Evolutionary conservation across 1,284 basidiomycete genomes (phyloP), one percentile per base, ranked within the genome.

Genomic region (Ganoderma boninense): DNA sequence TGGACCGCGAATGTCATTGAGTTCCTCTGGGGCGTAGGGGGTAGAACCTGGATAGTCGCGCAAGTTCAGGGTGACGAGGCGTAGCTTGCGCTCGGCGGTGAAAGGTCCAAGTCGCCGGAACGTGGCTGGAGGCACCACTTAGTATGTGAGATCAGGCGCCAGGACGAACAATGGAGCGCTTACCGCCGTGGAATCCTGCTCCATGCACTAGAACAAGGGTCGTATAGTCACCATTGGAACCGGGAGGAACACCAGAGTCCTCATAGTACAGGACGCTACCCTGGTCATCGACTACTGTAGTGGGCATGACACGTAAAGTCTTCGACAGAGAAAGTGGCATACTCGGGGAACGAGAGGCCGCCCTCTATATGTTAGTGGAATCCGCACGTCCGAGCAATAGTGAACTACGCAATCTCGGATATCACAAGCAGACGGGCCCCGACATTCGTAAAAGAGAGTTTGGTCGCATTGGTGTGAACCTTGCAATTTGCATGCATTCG

Each of bases 41-140:
- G 76, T 78, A 11, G 79, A 80, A 4, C 77, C 78, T 8, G 76
- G 76, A 54, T 82, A 82, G 59, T 79, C 81, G 18, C 81, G 78
- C 44, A 78, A 67, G 46, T 80, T 82, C 38, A 81, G 62, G 4
- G 77, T 64, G 32, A 82, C 74, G 20, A 82, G 64, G 7, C 80
- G 80, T 16, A 80, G 62, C 60, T 77, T 75, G 65, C 75, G 69
- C 26, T 75, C 64, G 0, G 75, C 70, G 10, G 77, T 76, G 54
- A 75, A 74, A 1, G 77, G 77, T 0, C 79, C 46, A 71, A 82
- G 66, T 2, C 69, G 75, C 26, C 67, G 42, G 69, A 81, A 81
- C 20, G 78, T 73, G 29, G 73, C 80, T 81, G 65, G 20, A 57
- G 61, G n/a, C 7, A 44, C 23, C 14, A 18, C 18, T 26, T 2